Evolutionary conservation across 2,329 filamentous ascomycete genomes (phyloP).

Genomic region (Fusarium denticulatum): DNA sequence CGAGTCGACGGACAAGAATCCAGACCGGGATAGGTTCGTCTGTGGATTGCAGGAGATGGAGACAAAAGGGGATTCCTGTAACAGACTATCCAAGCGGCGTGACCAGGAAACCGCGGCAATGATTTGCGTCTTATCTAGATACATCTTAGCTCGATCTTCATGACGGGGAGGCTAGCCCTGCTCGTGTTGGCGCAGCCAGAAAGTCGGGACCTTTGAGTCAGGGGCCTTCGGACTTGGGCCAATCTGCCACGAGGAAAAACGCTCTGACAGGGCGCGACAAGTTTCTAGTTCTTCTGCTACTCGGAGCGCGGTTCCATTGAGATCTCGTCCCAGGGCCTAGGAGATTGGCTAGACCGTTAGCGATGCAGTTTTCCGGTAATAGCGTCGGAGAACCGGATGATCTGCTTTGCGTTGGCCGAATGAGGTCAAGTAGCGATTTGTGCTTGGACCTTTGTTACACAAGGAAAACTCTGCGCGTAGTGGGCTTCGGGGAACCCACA

Average conservation of each 20-base stretch:
- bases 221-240: background rate
- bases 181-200: background rate
- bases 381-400: background rate
- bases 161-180: background rate
- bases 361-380: background rate
- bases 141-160: background rate
- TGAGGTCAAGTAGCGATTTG: background rate
- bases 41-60: background rate
- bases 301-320: background rate
- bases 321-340: background rate
- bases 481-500: background rate
- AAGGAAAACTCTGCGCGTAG: background rate
- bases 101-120: background rate
- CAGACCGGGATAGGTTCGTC: constrained; percentile 4
- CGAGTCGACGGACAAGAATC: background rate
- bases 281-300: background rate
- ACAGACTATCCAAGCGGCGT: background rate
- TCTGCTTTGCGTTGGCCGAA: background rate
- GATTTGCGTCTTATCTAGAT: background rate
- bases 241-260: background rate
- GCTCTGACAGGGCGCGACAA: background rate
- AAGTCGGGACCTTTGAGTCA: background rate
- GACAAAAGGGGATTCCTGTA: background rate
- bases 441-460: background rate
- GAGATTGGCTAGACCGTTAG: background rate